Evolutionary conservation across 495 filamentous ascomycete species (phyloP).

Genomic region (Aspergillus conjunctus): DNA sequence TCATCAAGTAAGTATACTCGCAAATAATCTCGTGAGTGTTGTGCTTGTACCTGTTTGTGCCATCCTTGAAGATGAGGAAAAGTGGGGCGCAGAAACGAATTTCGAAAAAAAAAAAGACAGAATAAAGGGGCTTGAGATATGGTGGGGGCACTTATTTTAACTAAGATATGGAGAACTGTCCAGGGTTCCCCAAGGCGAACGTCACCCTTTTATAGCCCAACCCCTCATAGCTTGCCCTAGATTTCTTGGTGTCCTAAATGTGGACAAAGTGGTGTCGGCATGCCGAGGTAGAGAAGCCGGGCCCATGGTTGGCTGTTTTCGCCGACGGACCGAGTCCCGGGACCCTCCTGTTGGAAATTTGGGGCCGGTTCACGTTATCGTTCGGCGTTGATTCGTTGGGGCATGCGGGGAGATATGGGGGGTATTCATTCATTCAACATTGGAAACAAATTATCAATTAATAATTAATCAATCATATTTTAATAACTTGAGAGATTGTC

Average conservation of each 20-base stretch:
- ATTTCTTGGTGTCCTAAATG: no score
- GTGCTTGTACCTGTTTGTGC: not conserved
- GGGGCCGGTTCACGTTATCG: not conserved
- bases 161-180: no score
- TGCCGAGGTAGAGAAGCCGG: slow-evolving; percentile 39
- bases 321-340: slow-evolving; percentile 14
- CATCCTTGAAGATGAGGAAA: not conserved
- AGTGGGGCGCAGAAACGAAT: not conserved
- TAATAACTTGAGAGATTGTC: no score
- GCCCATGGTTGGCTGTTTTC: slow-evolving; percentile 28
- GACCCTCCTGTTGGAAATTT: not conserved
- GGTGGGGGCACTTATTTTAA: no score
- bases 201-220: no score
- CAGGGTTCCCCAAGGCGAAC: no score
- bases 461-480: no score
- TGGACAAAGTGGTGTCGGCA: slow-evolving; percentile 30
- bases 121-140: no score
- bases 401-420: not conserved
- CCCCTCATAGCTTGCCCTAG: no score
- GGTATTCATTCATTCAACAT: no score
- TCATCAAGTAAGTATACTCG: not conserved
- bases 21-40: not conserved
- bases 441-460: no score
- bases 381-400: not conserved
- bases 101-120: no score